Evolutionary conservation across 2,329 filamentous ascomycete species (phyloP).

Genomic region (Aspergillus nomiae): DNA sequence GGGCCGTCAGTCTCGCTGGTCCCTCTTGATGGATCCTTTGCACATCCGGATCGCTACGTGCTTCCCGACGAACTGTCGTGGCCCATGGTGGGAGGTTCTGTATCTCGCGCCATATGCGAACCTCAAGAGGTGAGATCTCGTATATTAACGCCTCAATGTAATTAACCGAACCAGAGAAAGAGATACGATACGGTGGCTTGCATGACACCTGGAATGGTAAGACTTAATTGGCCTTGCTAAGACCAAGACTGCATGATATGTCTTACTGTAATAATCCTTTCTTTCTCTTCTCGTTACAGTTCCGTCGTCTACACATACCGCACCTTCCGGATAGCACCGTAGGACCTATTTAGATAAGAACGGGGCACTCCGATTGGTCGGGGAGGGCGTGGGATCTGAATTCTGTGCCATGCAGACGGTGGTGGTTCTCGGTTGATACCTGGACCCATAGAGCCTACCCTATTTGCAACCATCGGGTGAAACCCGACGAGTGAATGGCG

Average conservation of each 20-base stretch:
- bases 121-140: neutral
- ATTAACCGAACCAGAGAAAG: neutral
- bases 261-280: slow-evolving; percentile 3
- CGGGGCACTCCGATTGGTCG: neutral
- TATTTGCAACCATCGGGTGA: neutral
- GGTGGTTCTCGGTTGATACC: neutral
- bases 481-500: neutral
- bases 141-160: neutral
- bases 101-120: neutral
- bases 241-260: neutral
- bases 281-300: neutral
- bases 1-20: neutral
- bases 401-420: neutral
- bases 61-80: neutral
- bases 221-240: neutral
- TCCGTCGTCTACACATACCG: neutral
- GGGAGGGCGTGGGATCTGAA: neutral
- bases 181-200: neutral
- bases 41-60: neutral
- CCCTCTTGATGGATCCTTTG: neutral
- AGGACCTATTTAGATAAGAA: neutral
- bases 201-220: neutral
- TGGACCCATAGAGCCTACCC: neutral
- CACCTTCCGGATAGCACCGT: neutral
- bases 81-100: neutral